Percentiles rank a stretch among this genome's conserved stretches.
phyloP scores from a whole-genome alignment of 2,329 filamentous ascomycete species.

The Penicillium freii region DNA sequence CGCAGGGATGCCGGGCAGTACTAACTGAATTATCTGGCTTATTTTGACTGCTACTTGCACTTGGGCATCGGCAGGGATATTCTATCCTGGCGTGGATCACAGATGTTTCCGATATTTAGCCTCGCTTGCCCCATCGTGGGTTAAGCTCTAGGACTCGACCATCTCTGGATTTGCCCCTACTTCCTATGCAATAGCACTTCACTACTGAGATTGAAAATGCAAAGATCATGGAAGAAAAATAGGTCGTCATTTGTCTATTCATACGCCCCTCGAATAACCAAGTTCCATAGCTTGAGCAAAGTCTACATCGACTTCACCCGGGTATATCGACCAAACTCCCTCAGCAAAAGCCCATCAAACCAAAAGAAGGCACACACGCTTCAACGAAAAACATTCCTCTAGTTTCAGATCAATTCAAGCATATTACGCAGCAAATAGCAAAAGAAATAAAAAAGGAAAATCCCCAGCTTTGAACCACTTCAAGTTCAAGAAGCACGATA shows the following conservation, averaged over 20 bases:
- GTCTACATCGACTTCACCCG: not conserved
- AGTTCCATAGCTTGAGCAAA: not conserved
- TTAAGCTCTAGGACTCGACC: not conserved
- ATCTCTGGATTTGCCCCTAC: too few relatives aligned
- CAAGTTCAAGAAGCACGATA: slow-evolving; percentile 44
- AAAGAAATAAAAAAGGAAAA: not conserved
- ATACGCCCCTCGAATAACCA: too few relatives aligned
- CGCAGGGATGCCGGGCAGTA: not conserved
- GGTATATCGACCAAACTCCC: not conserved
- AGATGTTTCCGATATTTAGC: not conserved
- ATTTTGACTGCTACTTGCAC: too few relatives aligned
- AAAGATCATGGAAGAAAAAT: not conserved
- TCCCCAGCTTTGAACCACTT: not conserved
- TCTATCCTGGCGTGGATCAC: not conserved
- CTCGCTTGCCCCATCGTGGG: not conserved
- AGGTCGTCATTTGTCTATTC: not conserved
- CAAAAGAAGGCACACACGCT: not conserved
- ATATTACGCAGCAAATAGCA: not conserved
- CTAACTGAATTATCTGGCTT: too few relatives aligned
- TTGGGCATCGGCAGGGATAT: not conserved
- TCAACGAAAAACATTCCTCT: not conserved
- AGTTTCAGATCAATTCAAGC: not conserved
- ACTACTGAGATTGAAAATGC: not conserved
- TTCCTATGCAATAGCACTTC: too few relatives aligned
- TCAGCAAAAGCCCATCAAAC: not conserved